phyloP scores from a whole-genome alignment of 805 yeast genomes.

The Pichia paraexigua region DNA sequence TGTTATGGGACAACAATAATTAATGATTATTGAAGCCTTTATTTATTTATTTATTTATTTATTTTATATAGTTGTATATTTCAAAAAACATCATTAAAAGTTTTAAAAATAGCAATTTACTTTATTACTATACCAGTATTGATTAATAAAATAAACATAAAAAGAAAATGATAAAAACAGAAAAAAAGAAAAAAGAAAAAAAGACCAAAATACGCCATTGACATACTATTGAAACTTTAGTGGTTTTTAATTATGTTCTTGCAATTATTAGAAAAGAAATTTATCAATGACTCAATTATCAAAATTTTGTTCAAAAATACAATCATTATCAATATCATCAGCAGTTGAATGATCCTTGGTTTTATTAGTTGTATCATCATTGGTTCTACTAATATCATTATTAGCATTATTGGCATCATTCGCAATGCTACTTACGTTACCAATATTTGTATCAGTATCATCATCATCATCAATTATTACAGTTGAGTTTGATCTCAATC shows the following conservation, averaged over 20 bases:
- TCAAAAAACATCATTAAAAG: neutral
- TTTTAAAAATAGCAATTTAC: no score
- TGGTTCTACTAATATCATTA: neutral
- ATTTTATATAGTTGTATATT: neutral
- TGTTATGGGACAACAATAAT: slow-evolving; percentile 39
- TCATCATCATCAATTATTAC: slow-evolving; percentile 12
- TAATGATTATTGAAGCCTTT: neutral
- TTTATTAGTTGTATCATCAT: neutral
- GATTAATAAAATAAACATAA: neutral
- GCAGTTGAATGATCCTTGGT: neutral
- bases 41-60: neutral
- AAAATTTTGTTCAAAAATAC: slow-evolving; percentile 10
- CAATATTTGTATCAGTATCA: neutral
- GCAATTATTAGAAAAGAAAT: neutral
- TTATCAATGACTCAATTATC: slow-evolving; percentile 2
- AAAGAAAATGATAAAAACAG: neutral
- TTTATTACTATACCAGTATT: neutral
- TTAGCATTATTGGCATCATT: neutral
- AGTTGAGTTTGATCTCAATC: slow-evolving; percentile 6
- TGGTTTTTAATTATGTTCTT: neutral
- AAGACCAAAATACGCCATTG: no score
- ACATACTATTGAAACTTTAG: neutral
- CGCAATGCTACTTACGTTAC: neutral
- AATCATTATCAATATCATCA: slow-evolving; percentile 8
- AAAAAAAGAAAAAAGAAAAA: neutral